A percentile compares a stretch with the other conserved stretches of the same genome.
These are phyloP conservation scores for Linderina pennispora DNA, from an alignment of 192 early-diverging fungal genomes.

Conservation along the genomic window DNA sequence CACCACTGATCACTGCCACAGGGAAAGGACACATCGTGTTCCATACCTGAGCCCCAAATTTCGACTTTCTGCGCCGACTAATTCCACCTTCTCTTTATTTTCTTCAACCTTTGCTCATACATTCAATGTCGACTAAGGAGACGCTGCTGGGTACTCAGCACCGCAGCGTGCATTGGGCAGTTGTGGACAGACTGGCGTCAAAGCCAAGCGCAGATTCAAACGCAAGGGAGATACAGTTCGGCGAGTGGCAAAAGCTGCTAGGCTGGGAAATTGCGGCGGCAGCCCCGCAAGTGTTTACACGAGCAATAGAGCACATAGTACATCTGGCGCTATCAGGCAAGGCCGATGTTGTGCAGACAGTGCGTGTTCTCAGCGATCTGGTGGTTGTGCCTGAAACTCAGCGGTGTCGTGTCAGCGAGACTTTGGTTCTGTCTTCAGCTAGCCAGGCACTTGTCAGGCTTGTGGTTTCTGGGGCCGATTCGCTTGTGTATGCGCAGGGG, in stretches of 20 bases:
- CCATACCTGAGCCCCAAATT: too few relatives aligned
- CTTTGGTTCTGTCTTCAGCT: conserved; percentile 1
- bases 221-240: neutral
- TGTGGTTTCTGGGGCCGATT: conserved; percentile 11
- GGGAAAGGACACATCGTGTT: too few relatives aligned
- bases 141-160: conserved; percentile 20
- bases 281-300: conserved; percentile 22
- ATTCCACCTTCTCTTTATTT: too few relatives aligned
- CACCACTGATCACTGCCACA: too few relatives aligned
- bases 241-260: conserved; percentile 19
- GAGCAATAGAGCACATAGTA: conserved; percentile 1
- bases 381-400: conserved; percentile 6
- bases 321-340: conserved; percentile 10
- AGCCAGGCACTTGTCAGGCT: conserved; percentile 9
- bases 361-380: conserved; percentile 8
- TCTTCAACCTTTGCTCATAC: too few relatives aligned
- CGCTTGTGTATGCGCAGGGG: neutral
- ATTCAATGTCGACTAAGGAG: neutral
- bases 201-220: conserved; percentile 3
- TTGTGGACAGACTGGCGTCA: conserved; percentile 13
- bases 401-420: neutral
- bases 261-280: conserved; percentile 13
- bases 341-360: conserved; percentile 6
- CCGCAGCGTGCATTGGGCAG: conserved; percentile 31
- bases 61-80: too few relatives aligned